phyloP scores from a whole-genome alignment of 1,284 basidiomycete species.

The Puccinia novopanici region DNA sequence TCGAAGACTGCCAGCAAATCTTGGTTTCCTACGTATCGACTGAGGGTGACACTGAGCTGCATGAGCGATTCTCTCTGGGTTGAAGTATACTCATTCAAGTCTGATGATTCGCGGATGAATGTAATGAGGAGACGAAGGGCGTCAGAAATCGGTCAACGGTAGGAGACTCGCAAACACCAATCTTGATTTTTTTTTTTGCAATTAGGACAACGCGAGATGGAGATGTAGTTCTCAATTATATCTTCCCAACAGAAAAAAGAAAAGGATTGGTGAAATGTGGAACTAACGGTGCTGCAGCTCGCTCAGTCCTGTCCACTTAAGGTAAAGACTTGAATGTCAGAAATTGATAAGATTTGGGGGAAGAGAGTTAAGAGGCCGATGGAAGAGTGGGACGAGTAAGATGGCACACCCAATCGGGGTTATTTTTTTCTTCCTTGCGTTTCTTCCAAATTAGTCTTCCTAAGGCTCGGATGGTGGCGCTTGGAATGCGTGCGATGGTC shows the following conservation, averaged over 20 bases:
- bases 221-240: conserved; percentile 54
- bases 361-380: not conserved
- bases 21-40: conserved; percentile 44
- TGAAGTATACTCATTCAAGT: conserved; percentile 32
- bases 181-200: not conserved
- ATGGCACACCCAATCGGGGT: conserved; percentile 67
- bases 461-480: conserved; percentile 69
- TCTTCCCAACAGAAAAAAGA: conserved; percentile 56
- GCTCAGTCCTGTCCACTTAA: conserved; percentile 45
- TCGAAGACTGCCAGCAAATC: conserved; percentile 16
- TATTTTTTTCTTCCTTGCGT: conserved; percentile 64
- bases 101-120: conserved; percentile 7
- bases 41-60: conserved; percentile 40
- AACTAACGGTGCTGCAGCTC: conserved; percentile 41
- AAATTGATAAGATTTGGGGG: not conserved
- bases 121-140: not conserved
- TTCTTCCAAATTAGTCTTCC: conserved; percentile 56
- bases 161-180: not conserved
- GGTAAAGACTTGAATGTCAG: conserved; percentile 28
- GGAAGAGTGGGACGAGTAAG: not conserved
- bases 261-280: conserved; percentile 50
- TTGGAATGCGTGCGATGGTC: conserved; percentile 61
- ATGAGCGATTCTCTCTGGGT: conserved; percentile 34
- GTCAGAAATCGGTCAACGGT: conserved; percentile 20
- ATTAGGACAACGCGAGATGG: conserved; percentile 11